phyloP scores from a whole-genome alignment of 1,139 yeast genomes.

The Taiozyma sp. region DNA sequence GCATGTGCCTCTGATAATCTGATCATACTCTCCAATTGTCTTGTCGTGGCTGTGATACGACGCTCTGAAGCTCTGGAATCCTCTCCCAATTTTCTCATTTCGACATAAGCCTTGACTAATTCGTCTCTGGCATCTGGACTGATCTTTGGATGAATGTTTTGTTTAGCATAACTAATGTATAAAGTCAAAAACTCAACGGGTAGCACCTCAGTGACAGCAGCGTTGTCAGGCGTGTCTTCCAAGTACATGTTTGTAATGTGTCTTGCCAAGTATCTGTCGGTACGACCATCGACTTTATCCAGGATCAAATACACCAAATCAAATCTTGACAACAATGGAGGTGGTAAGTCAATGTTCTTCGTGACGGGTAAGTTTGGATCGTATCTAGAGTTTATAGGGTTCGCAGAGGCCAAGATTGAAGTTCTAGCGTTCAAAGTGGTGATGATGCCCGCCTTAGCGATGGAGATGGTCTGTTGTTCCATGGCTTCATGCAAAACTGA shows the following conservation, averaged over 20 bases:
- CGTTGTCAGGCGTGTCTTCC: conserved; percentile 80
- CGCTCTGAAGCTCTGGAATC: conserved; percentile 82
- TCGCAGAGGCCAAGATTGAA: conserved; percentile 92
- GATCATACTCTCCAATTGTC: conserved; percentile 95
- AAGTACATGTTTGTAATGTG: conserved; percentile 90
- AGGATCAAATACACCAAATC: conserved; percentile 88
- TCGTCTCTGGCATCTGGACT: conserved; percentile 79
- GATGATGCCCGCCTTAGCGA: conserved; percentile 97
- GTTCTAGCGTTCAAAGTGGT: conserved; percentile 96
- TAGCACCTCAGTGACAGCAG: conserved; percentile 55
- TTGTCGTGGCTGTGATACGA: conserved; percentile 94
- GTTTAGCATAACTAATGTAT: conserved; percentile 90
- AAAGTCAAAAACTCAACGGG: conserved; percentile 85
- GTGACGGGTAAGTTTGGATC: conserved; percentile 93
- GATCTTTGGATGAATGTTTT: conserved; percentile 69
- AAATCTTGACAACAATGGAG: conserved; percentile 89
- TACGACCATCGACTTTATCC: conserved; percentile 84
- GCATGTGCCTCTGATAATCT: conserved; percentile 88
- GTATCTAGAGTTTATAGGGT: conserved; percentile 95
- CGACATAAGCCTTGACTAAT: conserved; percentile 85
- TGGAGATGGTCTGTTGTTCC: conserved; percentile 98
- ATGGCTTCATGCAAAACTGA: conserved; percentile 96
- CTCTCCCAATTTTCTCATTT: conserved; percentile 91
- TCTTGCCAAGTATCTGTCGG: conserved; percentile 81
- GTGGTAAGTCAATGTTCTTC: conserved; percentile 91